Conservation (phyloP, 495 filamentous ascomycete genomes). For the Cercophora sp. region DNA sequence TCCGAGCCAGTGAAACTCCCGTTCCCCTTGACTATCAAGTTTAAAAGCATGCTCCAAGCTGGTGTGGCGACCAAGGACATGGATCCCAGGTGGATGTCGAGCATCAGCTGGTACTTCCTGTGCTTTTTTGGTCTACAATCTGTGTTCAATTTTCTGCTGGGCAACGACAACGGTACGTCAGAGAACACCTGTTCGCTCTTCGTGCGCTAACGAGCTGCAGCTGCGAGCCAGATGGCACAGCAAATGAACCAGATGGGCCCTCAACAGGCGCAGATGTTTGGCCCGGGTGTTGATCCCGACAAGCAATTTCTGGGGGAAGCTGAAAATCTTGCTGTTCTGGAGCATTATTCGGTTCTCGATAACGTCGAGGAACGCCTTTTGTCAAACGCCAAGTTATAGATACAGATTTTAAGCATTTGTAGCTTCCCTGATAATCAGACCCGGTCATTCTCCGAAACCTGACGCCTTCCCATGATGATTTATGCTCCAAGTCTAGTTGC, state of each 20-base stretch:
- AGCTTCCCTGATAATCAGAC: too few relatives aligned
- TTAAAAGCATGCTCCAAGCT: constrained; percentile 98
- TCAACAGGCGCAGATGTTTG: constrained; percentile 65
- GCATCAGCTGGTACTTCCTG: constrained; percentile 96
- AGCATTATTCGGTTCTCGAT: constrained; percentile 85
- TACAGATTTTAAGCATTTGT: too few relatives aligned
- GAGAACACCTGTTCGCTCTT: background rate
- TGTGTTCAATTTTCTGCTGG: constrained; percentile 96
- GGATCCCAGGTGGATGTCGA: constrained; percentile 97
- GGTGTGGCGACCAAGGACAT: constrained; percentile 93
- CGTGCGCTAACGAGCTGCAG: constrained; percentile 38
- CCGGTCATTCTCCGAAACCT: too few relatives aligned
- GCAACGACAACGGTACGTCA: constrained; percentile 86
- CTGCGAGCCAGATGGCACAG: constrained; percentile 89
- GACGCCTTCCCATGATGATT: too few relatives aligned
- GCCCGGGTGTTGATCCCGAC: constrained; percentile 89
- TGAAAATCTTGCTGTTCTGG: constrained; percentile 91
- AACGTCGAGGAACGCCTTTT: constrained; percentile 82
- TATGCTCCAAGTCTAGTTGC: too few relatives aligned
- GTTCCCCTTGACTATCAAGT: constrained; percentile 94
- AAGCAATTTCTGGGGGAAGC: constrained; percentile 88
- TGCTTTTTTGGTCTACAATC: constrained; percentile 94
- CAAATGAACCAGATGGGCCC: constrained; percentile 86
- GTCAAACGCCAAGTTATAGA: constrained; percentile 44
- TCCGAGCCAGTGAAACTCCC: constrained; percentile 80